A percentile compares a stretch with the other conserved stretches of the same genome.
Evolutionary conservation across 2,329 filamentous ascomycete genomes (phyloP).

Genomic region (Phyllosticta citriasiana): DNA sequence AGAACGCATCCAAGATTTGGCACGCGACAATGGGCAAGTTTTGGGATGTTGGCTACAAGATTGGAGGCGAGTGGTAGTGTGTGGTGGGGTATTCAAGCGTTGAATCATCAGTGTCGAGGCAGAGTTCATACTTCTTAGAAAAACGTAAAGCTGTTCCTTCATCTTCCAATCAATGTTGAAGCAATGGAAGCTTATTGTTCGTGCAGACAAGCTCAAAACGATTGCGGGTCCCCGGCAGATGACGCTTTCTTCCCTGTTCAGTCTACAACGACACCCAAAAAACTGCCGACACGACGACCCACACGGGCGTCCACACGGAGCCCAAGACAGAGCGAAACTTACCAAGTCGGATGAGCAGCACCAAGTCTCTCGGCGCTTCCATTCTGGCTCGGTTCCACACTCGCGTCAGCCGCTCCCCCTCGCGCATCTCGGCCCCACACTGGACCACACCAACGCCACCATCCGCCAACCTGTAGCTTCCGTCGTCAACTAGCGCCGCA

Average conservation of each 20-base stretch:
- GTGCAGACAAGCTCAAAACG: neutral
- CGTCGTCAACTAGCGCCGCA: neutral
- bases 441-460: neutral
- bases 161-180: neutral
- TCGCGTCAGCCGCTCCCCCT: neutral
- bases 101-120: neutral
- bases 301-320: neutral
- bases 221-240: neutral
- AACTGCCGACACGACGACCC: neutral
- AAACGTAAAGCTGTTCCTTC: neutral
- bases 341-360: neutral
- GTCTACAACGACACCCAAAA: neutral
- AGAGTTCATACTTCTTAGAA: too few relatives aligned
- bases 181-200: neutral
- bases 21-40: constrained; percentile 31
- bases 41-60: constrained; percentile 44
- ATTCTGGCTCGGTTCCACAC: neutral
- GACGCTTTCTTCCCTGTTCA: neutral
- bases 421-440: neutral
- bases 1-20: constrained; percentile 7
- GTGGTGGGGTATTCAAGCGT: neutral
- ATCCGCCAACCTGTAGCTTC: neutral
- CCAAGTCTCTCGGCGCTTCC: neutral
- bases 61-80: constrained; percentile 44
- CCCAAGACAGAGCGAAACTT: neutral